Base-by-base conservation (phyloP, 2,329 filamentous ascomycete species). In the Ophiostoma ips region DNA sequence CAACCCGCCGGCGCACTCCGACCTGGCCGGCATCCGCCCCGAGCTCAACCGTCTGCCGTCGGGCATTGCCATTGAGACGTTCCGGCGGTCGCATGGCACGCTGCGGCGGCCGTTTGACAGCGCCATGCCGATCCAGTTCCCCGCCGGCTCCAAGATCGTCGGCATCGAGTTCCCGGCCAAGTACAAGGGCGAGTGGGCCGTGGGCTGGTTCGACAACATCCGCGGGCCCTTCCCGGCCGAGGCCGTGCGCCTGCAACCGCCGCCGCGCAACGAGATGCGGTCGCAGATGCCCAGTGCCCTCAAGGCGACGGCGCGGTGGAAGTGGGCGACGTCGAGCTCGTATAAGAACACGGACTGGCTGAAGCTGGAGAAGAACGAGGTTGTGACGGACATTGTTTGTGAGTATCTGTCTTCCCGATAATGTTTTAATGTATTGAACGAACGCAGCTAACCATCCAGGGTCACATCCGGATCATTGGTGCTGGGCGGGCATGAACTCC, bases 321-420 rank as follows among this genome's bases (percentile, higher is more conserved):
- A 68, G 58, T 76, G 75, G 44, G 50, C 49, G 5, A 61, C 64
- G 19, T 68, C 68, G 52, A 68, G 70, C n/a, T 66, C 64, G 41
- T 57, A 59, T 19, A 45, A 47, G 3, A 57, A 59, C 35, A 65
- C 63, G 11, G 59, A 57, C n/a, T 77, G 75, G 74, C 64, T 79
- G 16, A 71, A 67, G 57, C 73, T 85, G 56, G 76, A 81, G 41
- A 80, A 79, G 59, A 76, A 75, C 19, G 81, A 85, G 51, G 67
- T 71, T 3, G 81, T 83, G 16, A 79, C 72, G 56, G 86, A 80
- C 63, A 86, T 77, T 31, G 65, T 64, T 49, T 77, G 72, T 67
- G 16, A 30, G 40, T 43, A 21, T 28, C 19, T 5, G 2, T 41
- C 24, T n/a, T n/a, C 7, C 8, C 9, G 8, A 18, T 19, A 9